Percentiles rank a stretch among this genome's conserved stretches.
Conservation (phyloP, 352 stramenopile genomes). For the Blastocystis hominis region DNA sequence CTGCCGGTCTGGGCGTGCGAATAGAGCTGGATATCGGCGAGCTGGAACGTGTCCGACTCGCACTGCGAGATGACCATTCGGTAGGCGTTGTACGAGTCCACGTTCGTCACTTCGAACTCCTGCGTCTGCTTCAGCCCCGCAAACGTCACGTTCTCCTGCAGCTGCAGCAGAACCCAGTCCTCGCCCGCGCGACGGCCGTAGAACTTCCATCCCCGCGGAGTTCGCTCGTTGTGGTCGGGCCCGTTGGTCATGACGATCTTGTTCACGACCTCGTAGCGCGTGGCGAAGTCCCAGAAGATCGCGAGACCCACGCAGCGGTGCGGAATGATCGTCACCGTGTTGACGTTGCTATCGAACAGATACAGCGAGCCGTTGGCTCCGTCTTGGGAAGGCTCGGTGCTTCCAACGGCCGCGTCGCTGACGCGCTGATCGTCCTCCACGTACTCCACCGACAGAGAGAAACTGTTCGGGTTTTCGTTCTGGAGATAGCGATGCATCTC, state of each 20-base stretch:
- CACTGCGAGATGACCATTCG: background rate
- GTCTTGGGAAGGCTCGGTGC: background rate
- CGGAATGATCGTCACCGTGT: background rate
- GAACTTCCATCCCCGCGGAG: background rate
- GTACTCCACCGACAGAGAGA: background rate
- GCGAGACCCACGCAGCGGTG: background rate
- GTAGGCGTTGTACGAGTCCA: constrained; percentile 26
- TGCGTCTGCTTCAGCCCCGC: background rate
- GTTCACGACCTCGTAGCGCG: constrained; percentile 4
- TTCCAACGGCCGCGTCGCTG: background rate
- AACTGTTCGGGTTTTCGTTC: constrained; percentile 19
- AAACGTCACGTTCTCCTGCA: background rate
- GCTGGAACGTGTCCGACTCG: constrained; percentile 7
- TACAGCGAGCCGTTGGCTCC: background rate
- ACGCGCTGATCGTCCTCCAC: background rate
- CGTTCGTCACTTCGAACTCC: constrained; percentile 25
- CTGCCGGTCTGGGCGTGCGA: background rate
- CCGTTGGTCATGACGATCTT: background rate
- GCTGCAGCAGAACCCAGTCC: constrained; percentile 13
- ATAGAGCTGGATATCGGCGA: constrained; percentile 35
- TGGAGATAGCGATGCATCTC: constrained; percentile 1
- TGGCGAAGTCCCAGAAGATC: background rate
- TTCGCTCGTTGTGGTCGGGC: background rate
- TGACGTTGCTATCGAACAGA: constrained; percentile 50
- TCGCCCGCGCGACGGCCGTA: background rate